Percentiles rank a stretch among this genome's conserved stretches.
Conservation (phyloP, 352 stramenopile species). For the Globisporangium mamillatum region DNA sequence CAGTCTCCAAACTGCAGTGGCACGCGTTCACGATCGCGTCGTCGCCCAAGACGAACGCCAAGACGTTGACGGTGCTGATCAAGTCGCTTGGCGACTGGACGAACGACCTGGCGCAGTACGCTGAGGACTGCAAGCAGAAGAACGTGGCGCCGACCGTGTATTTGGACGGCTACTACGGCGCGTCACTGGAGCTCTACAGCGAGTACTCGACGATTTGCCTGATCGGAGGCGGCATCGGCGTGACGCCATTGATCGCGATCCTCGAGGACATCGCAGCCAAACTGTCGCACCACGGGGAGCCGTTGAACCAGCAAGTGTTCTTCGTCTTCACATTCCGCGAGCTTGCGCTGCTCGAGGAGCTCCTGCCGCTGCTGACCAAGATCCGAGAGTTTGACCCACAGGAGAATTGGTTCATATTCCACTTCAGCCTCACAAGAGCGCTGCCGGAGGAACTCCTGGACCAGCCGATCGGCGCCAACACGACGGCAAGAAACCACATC, state of each 20-base stretch:
- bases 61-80: slow-evolving; percentile 17
- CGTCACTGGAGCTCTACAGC: slow-evolving; percentile 20
- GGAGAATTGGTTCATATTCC: slow-evolving; percentile 18
- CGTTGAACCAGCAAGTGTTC: slow-evolving; percentile 14
- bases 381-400: slow-evolving; percentile 19
- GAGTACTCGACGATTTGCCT: slow-evolving; percentile 23
- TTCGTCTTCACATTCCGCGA: slow-evolving; percentile 29
- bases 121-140: slow-evolving; percentile 14
- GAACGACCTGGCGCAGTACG: slow-evolving; percentile 10
- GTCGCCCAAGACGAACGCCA: slow-evolving; percentile 11
- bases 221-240: slow-evolving; percentile 24
- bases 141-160: slow-evolving; percentile 15
- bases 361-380: slow-evolving; percentile 17
- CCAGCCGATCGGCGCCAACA: slow-evolving; percentile 1
- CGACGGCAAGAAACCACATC: neutral
- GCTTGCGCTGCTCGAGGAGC: slow-evolving; percentile 22
- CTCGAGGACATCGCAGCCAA: slow-evolving; percentile 23
- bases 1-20: slow-evolving; percentile 46
- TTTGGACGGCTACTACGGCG: slow-evolving; percentile 25
- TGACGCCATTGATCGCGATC: slow-evolving; percentile 25
- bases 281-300: neutral
- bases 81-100: slow-evolving; percentile 25
- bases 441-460: slow-evolving; percentile 4
- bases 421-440: slow-evolving; percentile 26
- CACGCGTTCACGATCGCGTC: slow-evolving; percentile 46